Percentiles rank a stretch among this genome's conserved stretches.
These are phyloP conservation scores for Pterocarpus macrocarpus DNA, from an alignment of 306 rosid genomes.

Conservation along the genomic window DNA sequence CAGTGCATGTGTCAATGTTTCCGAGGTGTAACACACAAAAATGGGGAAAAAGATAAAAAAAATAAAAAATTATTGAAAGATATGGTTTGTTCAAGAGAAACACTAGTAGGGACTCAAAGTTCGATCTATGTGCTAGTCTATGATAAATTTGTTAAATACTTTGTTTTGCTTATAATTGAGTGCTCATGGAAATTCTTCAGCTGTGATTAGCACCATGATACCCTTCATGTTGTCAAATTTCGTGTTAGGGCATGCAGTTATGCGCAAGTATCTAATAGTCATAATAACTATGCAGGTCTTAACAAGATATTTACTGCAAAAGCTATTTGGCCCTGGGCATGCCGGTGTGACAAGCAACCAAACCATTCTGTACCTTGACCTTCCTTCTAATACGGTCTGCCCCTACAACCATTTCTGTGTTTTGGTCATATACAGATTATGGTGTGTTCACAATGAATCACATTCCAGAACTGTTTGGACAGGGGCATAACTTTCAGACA, in stretches of 20 bases:
- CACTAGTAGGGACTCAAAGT: no score
- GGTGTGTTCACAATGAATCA: not conserved
- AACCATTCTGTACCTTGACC: constrained; percentile 75
- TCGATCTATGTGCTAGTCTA: no score
- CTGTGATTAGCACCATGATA: not conserved
- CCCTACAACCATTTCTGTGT: constrained; percentile 34
- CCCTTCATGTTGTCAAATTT: not conserved
- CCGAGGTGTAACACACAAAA: no score
- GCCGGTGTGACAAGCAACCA: constrained; percentile 65
- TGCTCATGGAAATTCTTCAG: not conserved
- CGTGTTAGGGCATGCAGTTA: no score
- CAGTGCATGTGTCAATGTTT: no score
- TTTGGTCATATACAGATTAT: not conserved
- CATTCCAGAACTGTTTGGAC: not conserved
- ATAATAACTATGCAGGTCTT: constrained; percentile 63
- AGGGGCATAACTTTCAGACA: not conserved
- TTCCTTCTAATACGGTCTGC: constrained; percentile 90
- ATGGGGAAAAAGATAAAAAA: no score
- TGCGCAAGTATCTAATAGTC: constrained; percentile 17
- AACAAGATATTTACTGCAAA: constrained; percentile 80
- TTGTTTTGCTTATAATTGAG: constrained; percentile 14
- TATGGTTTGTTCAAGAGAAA: not conserved
- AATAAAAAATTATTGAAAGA: no score
- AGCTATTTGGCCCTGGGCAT: constrained; percentile 75
- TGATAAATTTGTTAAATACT: no score